phyloP scores from a whole-genome alignment of 805 yeast genomes.

The Debaryomyces tyrocola region DNA sequence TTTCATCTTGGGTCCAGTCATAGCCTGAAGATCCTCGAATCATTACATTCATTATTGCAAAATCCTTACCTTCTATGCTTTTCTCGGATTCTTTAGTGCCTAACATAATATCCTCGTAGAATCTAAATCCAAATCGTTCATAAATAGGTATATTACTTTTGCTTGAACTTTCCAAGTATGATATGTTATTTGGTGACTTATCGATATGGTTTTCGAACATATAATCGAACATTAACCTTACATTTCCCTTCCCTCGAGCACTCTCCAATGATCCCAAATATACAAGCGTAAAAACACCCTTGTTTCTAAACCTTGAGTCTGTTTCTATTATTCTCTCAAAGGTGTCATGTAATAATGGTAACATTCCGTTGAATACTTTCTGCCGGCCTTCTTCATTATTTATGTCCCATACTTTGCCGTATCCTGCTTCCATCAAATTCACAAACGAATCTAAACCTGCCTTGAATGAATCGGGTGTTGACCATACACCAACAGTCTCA shows the following conservation, averaged over 20 bases:
- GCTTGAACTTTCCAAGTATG: constrained; percentile 53
- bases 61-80: constrained; percentile 38
- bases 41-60: constrained; percentile 46
- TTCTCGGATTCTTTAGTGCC: constrained; percentile 25
- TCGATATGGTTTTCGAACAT: constrained; percentile 50
- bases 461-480: constrained; percentile 43
- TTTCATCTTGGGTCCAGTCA: constrained; percentile 29
- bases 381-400: constrained; percentile 48
- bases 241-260: constrained; percentile 60
- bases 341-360: constrained; percentile 51
- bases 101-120: constrained; percentile 49
- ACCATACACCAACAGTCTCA: constrained; percentile 58
- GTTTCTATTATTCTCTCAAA: constrained; percentile 41
- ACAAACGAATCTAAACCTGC: constrained; percentile 46
- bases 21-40: constrained; percentile 36
- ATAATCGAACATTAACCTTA: constrained; percentile 47
- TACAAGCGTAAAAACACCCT: constrained; percentile 42
- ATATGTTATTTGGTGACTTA: constrained; percentile 30
- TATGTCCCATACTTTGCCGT: constrained; percentile 49
- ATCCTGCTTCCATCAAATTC: constrained; percentile 53
- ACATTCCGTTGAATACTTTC: constrained; percentile 50
- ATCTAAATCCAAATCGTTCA: constrained; percentile 49
- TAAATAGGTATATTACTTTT: constrained; percentile 51
- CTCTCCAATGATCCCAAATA: constrained; percentile 43
- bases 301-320: constrained; percentile 40